A percentile compares a stretch with the other conserved stretches of the same genome.
These are phyloP conservation scores for Casaregolazyma lundiana DNA, from an alignment of 1,139 yeast species.

Conservation along the genomic window DNA sequence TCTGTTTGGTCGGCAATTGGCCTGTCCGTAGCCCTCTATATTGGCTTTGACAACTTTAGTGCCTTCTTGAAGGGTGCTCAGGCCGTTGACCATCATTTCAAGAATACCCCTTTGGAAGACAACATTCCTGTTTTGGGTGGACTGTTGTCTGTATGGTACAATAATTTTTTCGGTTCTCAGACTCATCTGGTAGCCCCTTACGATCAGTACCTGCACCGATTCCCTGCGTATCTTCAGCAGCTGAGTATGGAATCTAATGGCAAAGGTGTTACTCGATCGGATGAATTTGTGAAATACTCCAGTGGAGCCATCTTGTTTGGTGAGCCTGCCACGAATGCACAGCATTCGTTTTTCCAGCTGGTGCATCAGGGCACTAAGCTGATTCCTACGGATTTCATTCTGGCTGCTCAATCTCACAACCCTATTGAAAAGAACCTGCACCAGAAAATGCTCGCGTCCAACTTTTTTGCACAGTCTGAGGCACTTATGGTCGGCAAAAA, in stretches of 20 bases:
- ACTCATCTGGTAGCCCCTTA: constrained; percentile 97
- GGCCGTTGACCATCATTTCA: constrained; percentile 90
- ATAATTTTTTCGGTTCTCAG: constrained; percentile 96
- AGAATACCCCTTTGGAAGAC: constrained; percentile 74
- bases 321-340: constrained; percentile 98
- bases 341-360: constrained; percentile 98
- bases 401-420: constrained; percentile 97
- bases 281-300: constrained; percentile 86
- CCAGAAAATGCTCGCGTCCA: constrained; percentile 96
- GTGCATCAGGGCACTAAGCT: constrained; percentile 98
- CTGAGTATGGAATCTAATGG: constrained; percentile 99
- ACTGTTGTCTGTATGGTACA: constrained; percentile 92
- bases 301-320: constrained; percentile 95
- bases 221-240: constrained; percentile 99
- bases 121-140: constrained; percentile 95
- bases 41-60: constrained; percentile 92
- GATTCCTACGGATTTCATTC: constrained; percentile 92
- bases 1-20: constrained; percentile 99
- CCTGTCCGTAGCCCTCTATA: constrained; percentile 86
- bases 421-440: constrained; percentile 92
- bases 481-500: constrained; percentile 96
- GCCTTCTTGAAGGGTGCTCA: constrained; percentile 94
- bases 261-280: constrained; percentile 91
- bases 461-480: constrained; percentile 97
- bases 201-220: constrained; percentile 96